phyloP scores from a whole-genome alignment of 2,329 filamentous ascomycete genomes.

The Rutstroemia sp. region DNA sequence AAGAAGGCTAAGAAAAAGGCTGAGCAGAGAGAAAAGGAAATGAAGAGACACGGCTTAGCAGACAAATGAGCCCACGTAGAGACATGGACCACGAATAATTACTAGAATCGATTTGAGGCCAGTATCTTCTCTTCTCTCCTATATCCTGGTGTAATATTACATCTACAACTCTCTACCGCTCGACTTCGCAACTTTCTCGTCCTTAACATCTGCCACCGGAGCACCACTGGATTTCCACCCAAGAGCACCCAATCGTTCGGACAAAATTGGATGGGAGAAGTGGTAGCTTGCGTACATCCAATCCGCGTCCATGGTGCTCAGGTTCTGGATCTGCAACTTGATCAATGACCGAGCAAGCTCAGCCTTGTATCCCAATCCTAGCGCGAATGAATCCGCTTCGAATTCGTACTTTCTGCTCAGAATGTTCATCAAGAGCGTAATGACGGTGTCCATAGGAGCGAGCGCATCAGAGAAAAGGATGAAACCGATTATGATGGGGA shows the following conservation, averaged over 20 bases:
- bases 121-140: background rate
- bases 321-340: constrained; percentile 96
- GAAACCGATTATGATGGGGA: constrained; percentile 94
- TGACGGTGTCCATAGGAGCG: constrained; percentile 84
- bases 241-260: constrained; percentile 85
- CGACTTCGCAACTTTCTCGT: constrained; percentile 58
- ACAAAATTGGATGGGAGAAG: constrained; percentile 94
- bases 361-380: constrained; percentile 71
- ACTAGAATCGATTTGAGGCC: constrained; percentile 1
- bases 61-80: constrained; percentile 8
- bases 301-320: constrained; percentile 98
- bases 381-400: constrained; percentile 87
- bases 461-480: constrained; percentile 96
- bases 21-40: constrained; percentile 55
- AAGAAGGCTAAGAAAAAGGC: constrained; percentile 42
- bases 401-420: constrained; percentile 93
- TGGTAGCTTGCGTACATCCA: constrained; percentile 98
- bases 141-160: constrained; percentile 5
- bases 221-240: constrained; percentile 58
- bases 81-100: constrained; percentile 9
- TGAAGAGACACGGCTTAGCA: constrained; percentile 36
- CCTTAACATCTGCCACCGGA: constrained; percentile 32
- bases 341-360: constrained; percentile 84
- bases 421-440: constrained; percentile 94
- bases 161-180: constrained; percentile 67